These are phyloP conservation scores for Exophiala sp. DNA, from an alignment of 2,329 filamentous ascomycete species.

Conservation along the genomic window DNA sequence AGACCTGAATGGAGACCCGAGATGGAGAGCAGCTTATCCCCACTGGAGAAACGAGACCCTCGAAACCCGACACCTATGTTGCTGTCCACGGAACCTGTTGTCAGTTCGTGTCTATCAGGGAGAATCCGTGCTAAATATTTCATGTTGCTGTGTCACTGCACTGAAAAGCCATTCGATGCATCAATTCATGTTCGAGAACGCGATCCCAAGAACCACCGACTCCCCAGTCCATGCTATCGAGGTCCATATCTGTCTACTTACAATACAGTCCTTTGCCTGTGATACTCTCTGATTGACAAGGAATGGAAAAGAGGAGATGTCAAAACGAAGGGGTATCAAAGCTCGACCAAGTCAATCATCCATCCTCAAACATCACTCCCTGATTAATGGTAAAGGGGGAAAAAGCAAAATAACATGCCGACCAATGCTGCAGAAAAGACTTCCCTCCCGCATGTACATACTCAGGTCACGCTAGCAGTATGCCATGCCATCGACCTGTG, in stretches of 20 bases:
- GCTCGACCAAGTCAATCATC: constrained; percentile 3
- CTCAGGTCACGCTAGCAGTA: background rate
- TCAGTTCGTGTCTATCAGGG: too few species aligned
- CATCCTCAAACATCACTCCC: constrained; percentile 7
- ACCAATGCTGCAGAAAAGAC: constrained; percentile 3
- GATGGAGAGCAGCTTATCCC: too few species aligned
- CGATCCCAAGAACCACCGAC: background rate
- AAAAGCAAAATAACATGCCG: constrained; percentile 1
- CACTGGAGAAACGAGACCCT: too few species aligned
- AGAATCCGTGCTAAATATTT: too few species aligned
- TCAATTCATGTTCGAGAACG: background rate
- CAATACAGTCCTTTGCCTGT: constrained; percentile 13
- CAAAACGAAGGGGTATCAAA: constrained; percentile 24
- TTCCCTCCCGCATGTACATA: constrained; percentile 12
- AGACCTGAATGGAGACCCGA: too few species aligned
- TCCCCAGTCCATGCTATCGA: constrained; percentile 13
- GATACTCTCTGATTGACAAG: background rate
- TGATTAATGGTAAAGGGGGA: constrained; percentile 1
- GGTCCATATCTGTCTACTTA: constrained; percentile 8
- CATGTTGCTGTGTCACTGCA: too few species aligned
- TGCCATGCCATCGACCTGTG: background rate
- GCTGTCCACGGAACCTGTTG: too few species aligned
- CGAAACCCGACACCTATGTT: too few species aligned
- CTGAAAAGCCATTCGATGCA: background rate
- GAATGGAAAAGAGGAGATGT: constrained; percentile 11